These are phyloP conservation scores for Calonectria pseudoreteaudii DNA, from an alignment of 2,329 filamentous ascomycete species.

Conservation along the genomic window DNA sequence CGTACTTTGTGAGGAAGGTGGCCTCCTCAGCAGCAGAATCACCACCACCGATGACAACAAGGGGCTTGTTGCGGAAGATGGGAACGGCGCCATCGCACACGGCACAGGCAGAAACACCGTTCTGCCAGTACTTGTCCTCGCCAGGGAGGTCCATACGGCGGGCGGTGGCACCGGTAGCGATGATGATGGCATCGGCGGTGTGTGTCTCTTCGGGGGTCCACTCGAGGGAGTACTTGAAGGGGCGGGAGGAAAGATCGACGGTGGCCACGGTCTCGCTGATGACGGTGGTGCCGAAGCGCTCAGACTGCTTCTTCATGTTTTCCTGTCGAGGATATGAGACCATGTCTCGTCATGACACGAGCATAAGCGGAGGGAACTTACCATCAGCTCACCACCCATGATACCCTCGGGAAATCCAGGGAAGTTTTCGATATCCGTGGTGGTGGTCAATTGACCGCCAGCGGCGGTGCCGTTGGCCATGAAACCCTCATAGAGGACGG, in stretches of 20 bases:
- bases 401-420: constrained; percentile 93
- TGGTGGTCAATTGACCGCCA: constrained; percentile 96
- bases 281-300: constrained; percentile 92
- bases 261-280: constrained; percentile 91
- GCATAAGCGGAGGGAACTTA: constrained; percentile 45
- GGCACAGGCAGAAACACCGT: constrained; percentile 94
- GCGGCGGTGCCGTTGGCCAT: constrained; percentile 96
- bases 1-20: constrained; percentile 98
- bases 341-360: constrained; percentile 6
- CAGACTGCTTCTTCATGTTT: constrained; percentile 91
- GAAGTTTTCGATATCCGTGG: constrained; percentile 98
- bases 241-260: constrained; percentile 84
- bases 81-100: constrained; percentile 97
- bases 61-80: constrained; percentile 95
- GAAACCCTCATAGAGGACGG: constrained; percentile 97
- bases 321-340: constrained; percentile 62
- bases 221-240: constrained; percentile 95
- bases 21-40: constrained; percentile 98
- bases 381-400: constrained; percentile 89
- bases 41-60: constrained; percentile 95
- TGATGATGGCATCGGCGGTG: constrained; percentile 92
- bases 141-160: constrained; percentile 84
- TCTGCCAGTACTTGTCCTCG: constrained; percentile 97
- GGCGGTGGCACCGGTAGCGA: constrained; percentile 95
- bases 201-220: constrained; percentile 84